Conservation (phyloP, 1,284 basidiomycete genomes). For the Trametes versicolor region DNA sequence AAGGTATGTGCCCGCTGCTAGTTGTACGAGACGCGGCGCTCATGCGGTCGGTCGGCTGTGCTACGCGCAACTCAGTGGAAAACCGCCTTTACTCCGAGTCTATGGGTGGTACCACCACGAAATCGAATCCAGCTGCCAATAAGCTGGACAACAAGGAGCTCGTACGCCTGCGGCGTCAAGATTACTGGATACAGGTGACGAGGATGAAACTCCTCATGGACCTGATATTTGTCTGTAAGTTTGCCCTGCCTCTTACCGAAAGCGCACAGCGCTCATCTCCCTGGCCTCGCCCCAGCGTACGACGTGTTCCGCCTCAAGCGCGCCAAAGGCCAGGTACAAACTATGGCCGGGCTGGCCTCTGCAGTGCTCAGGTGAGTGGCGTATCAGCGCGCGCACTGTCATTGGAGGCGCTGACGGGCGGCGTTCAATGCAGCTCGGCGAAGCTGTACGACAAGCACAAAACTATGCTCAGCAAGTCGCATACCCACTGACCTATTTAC, state of each 20-base stretch:
- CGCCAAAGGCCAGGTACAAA: conserved; percentile 67
- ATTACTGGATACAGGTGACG: conserved; percentile 78
- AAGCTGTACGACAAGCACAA: conserved; percentile 79
- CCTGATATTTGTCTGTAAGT: conserved; percentile 83
- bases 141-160: conserved; percentile 79
- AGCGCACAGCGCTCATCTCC: not conserved
- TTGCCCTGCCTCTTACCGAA: not conserved
- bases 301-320: conserved; percentile 67
- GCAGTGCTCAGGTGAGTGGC: conserved; percentile 73
- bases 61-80: conserved; percentile 58
- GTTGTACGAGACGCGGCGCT: conserved; percentile 7
- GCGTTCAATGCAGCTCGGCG: conserved; percentile 55
- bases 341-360: conserved; percentile 71
- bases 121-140: conserved; percentile 67
- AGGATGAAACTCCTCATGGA: conserved; percentile 81
- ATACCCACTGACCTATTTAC: conserved; percentile 32
- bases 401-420: conserved; percentile 18
- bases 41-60: conserved; percentile 6
- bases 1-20: conserved; percentile 54
- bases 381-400: conserved; percentile 17
- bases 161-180: conserved; percentile 68
- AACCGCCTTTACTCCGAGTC: conserved; percentile 77
- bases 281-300: conserved; percentile 51
- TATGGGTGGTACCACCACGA: conserved; percentile 73
- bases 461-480: conserved; percentile 62